These are phyloP conservation scores for Collybiopsis luxurians DNA, from an alignment of 768 basidiomycete species.

Conservation along the genomic window DNA sequence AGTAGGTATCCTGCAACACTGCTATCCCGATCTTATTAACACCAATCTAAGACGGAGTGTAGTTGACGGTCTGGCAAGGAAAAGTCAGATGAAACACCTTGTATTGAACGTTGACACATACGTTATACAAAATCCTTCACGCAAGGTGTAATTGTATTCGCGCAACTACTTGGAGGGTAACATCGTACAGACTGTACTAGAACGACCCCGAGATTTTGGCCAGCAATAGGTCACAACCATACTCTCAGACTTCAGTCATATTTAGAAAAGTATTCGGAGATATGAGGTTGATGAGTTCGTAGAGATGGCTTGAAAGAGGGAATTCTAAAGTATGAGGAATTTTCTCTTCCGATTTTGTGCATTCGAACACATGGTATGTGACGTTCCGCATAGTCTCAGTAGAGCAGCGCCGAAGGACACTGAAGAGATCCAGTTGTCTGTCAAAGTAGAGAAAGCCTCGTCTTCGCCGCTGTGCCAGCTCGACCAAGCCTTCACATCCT, in stretches of 20 bases:
- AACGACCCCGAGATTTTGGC: slow-evolving; percentile 27
- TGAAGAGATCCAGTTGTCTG: too few relatives aligned
- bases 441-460: too few relatives aligned
- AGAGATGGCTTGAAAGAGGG: slow-evolving; percentile 52
- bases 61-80: slow-evolving; percentile 29
- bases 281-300: slow-evolving; percentile 54
- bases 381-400: slow-evolving; percentile 51
- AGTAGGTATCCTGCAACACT: too few relatives aligned
- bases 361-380: neutral
- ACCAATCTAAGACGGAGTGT: slow-evolving; percentile 38
- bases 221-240: slow-evolving; percentile 54
- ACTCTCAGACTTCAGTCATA: slow-evolving; percentile 42
- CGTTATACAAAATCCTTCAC: too few relatives aligned
- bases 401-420: too few relatives aligned
- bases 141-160: slow-evolving; percentile 51
- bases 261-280: slow-evolving; percentile 67
- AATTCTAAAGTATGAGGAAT: slow-evolving; percentile 58
- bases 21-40: slow-evolving; percentile 57
- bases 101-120: too few relatives aligned
- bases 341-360: slow-evolving; percentile 37
- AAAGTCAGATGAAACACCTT: too few relatives aligned
- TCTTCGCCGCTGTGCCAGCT: too few relatives aligned
- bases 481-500: too few relatives aligned
- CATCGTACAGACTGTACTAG: slow-evolving; percentile 11
- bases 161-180: slow-evolving; percentile 42